Evolutionary conservation across 371 early-diverging fungal species (phyloP).

Genomic region (Blakeslea trispora): DNA sequence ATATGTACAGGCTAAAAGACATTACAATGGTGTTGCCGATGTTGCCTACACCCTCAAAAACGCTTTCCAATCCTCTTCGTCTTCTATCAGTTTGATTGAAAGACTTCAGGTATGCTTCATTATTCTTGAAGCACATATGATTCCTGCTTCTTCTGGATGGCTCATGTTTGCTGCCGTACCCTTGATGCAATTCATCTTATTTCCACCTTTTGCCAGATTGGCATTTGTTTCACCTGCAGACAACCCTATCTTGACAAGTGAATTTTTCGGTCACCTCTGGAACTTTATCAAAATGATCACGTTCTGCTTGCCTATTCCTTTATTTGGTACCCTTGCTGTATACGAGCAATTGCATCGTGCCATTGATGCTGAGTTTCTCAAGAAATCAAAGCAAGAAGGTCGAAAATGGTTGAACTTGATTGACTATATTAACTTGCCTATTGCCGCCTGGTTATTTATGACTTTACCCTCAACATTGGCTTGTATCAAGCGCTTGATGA

Average conservation of each 20-base stretch:
- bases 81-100: conserved; percentile 35
- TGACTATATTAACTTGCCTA: conserved; percentile 51
- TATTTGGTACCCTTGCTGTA: conserved; percentile 48
- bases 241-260: conserved; percentile 47
- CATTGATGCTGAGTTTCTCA: conserved; percentile 46
- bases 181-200: conserved; percentile 51
- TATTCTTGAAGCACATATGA: conserved; percentile 57
- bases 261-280: conserved; percentile 48
- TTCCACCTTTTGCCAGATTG: conserved; percentile 40
- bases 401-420: conserved; percentile 41
- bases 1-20: conserved; percentile 74
- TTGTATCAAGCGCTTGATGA: conserved; percentile 45
- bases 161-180: conserved; percentile 63
- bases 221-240: conserved; percentile 33
- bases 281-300: conserved; percentile 48
- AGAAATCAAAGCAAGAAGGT: conserved; percentile 37
- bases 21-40: conserved; percentile 63
- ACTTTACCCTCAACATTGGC: conserved; percentile 56
- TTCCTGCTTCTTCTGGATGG: conserved; percentile 58
- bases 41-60: conserved; percentile 53
- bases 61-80: conserved; percentile 37
- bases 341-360: conserved; percentile 53
- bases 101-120: conserved; percentile 46
- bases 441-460: conserved; percentile 59
- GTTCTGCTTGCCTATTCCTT: conserved; percentile 48